Evolutionary conservation across 2,329 filamentous ascomycete genomes (phyloP).

Genomic region (Diplodia mutila): DNA sequence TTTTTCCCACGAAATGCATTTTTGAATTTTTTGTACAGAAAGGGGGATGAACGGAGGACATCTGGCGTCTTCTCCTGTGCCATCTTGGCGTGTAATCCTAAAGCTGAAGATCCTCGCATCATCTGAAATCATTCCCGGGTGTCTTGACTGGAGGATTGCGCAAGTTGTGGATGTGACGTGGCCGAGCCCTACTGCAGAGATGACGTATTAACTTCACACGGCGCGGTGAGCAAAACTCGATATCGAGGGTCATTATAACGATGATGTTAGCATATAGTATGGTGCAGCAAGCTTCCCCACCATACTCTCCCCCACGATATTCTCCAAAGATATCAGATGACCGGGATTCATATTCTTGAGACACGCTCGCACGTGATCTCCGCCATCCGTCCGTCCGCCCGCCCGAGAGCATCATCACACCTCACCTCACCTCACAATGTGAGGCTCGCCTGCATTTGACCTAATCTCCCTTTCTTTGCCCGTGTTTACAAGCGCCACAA

Average conservation of each 20-base stretch:
- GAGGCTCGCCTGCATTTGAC: no score
- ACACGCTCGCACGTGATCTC: not conserved
- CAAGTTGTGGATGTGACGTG: not conserved
- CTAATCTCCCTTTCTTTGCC: no score
- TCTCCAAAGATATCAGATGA: not conserved
- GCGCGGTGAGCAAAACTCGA: not conserved
- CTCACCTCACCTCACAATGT: no score
- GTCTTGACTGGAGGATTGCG: not conserved
- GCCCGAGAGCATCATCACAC: not conserved
- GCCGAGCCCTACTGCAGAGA: not conserved
- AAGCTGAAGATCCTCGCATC: slow-evolving; percentile 25
- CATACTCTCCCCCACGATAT: not conserved
- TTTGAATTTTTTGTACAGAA: slow-evolving; percentile 26
- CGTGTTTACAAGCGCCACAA: no score
- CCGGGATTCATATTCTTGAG: not conserved
- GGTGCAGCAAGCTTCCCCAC: not conserved
- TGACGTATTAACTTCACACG: not conserved
- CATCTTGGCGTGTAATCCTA: slow-evolving; percentile 27
- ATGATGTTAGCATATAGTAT: not conserved
- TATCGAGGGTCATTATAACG: not conserved
- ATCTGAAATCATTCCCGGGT: slow-evolving; percentile 20
- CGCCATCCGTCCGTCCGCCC: not conserved
- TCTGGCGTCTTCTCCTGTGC: slow-evolving; percentile 25
- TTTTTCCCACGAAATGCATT: slow-evolving; percentile 21
- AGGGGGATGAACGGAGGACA: slow-evolving; percentile 20